Evolutionary conservation across 345 rosid species (phyloP).

Genomic region (Limnanthes douglasii): DNA sequence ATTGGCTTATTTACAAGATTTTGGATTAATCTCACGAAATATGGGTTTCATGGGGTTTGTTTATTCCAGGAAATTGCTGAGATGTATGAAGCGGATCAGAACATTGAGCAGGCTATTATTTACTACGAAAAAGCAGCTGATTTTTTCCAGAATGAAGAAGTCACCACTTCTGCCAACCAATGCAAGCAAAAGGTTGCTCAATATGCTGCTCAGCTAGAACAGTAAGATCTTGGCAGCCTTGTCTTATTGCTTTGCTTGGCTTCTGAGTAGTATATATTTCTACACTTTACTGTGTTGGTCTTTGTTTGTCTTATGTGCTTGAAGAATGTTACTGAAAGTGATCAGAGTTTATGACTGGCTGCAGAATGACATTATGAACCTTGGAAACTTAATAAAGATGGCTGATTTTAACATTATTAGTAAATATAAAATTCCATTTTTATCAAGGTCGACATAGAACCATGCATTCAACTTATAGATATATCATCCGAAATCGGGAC

Average conservation of each 20-base stretch:
- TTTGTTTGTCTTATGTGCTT: conserved; percentile 3
- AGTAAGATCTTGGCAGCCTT: conserved; percentile 33
- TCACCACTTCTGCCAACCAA: conserved; percentile 88
- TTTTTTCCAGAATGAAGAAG: conserved; percentile 69
- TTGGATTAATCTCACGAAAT: no score
- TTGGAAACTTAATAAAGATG: no score
- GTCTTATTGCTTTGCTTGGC: background rate
- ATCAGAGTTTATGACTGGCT: no score
- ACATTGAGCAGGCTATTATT: conserved; percentile 42
- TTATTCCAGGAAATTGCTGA: conserved; percentile 69
- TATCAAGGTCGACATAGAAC: no score
- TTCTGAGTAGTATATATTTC: background rate
- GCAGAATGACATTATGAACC: no score
- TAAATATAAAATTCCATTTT: no score
- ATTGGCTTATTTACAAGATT: no score
- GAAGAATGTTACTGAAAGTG: no score
- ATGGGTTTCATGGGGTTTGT: background rate
- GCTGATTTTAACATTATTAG: no score
- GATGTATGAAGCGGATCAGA: conserved; percentile 49
- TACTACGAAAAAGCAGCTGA: conserved; percentile 79
- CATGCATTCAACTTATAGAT: no score
- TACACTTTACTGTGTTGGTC: no score
- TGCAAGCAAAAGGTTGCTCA: conserved; percentile 97
- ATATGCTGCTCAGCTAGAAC: conserved; percentile 80
- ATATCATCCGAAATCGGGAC: no score